Evolutionary conservation across 2,329 filamentous ascomycete genomes (phyloP).

Genomic region (Hymenoscyphus fraxineus): DNA sequence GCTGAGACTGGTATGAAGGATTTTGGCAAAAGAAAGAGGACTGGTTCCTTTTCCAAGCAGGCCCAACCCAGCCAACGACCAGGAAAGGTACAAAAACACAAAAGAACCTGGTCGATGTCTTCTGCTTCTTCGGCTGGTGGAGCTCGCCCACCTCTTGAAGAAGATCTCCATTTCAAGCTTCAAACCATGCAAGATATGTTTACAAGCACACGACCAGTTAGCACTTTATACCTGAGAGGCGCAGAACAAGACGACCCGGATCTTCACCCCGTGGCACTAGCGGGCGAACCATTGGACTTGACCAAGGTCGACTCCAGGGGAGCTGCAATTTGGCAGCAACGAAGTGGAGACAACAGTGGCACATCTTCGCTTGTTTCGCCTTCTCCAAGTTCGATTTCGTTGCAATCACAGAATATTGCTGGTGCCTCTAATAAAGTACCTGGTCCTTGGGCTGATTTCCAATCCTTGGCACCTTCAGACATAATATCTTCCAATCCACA

Average conservation of each 20-base stretch:
- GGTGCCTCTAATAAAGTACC: slow-evolving; percentile 32
- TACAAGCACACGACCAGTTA: slow-evolving; percentile 74
- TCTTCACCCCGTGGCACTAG: slow-evolving; percentile 68
- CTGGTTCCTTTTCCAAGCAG: slow-evolving; percentile 43
- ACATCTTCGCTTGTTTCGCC: slow-evolving; percentile 60
- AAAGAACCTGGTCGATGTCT: slow-evolving; percentile 92
- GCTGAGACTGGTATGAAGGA: slow-evolving; percentile 65
- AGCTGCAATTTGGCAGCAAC: slow-evolving; percentile 38
- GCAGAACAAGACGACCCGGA: slow-evolving; percentile 78
- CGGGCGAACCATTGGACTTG: slow-evolving; percentile 62
- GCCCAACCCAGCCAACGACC: slow-evolving; percentile 52
- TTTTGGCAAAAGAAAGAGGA: slow-evolving; percentile 60
- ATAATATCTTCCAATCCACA: slow-evolving; percentile 39
- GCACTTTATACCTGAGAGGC: slow-evolving; percentile 72
- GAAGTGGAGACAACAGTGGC: slow-evolving; percentile 52
- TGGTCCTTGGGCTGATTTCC: slow-evolving; percentile 55
- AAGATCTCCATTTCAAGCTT: slow-evolving; percentile 76
- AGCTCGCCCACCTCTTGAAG: slow-evolving; percentile 54
- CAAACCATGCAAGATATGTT: slow-evolving; percentile 84
- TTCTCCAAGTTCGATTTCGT: slow-evolving; percentile 61
- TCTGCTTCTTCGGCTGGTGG: slow-evolving; percentile 64
- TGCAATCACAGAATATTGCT: slow-evolving; percentile 48
- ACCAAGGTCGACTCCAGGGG: slow-evolving; percentile 43
- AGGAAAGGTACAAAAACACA: slow-evolving; percentile 85
- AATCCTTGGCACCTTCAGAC: slow-evolving; percentile 50